Evolutionary conservation across 2,329 filamentous ascomycete genomes (phyloP).

Genomic region (Ambrosiella xylebori): DNA sequence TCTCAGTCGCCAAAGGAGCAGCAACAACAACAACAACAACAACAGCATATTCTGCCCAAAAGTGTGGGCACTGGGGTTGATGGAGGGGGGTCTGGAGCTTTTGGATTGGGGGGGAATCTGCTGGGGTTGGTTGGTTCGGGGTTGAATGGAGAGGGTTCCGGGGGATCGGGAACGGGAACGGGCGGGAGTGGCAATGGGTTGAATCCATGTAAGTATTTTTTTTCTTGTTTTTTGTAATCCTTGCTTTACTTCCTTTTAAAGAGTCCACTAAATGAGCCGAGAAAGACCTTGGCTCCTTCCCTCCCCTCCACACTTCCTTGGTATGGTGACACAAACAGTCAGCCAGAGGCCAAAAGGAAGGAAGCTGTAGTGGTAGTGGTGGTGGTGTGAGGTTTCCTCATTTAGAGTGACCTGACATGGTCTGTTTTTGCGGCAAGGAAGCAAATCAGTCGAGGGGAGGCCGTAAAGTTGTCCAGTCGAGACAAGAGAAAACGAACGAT

Average conservation of each 20-base stretch:
- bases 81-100: background rate
- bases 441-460: no score
- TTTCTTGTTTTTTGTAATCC: background rate
- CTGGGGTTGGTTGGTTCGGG: background rate
- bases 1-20: background rate
- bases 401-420: no score
- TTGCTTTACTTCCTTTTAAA: background rate
- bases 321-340: no score
- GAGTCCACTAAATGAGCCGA: background rate
- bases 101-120: background rate
- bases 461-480: no score
- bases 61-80: background rate
- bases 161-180: background rate
- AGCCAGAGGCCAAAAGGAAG: no score
- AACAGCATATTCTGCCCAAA: conserved; percentile 17
- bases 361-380: no score
- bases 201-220: conserved; percentile 51
- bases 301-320: no score
- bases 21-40: conserved; percentile 18
- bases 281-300: no score
- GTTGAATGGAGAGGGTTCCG: background rate
- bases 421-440: no score
- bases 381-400: no score
- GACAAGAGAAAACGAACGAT: no score
- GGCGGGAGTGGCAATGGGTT: conserved; percentile 15